Base-by-base conservation (phyloP, 345 rosid genomes). In the Raphanus sativus region DNA sequence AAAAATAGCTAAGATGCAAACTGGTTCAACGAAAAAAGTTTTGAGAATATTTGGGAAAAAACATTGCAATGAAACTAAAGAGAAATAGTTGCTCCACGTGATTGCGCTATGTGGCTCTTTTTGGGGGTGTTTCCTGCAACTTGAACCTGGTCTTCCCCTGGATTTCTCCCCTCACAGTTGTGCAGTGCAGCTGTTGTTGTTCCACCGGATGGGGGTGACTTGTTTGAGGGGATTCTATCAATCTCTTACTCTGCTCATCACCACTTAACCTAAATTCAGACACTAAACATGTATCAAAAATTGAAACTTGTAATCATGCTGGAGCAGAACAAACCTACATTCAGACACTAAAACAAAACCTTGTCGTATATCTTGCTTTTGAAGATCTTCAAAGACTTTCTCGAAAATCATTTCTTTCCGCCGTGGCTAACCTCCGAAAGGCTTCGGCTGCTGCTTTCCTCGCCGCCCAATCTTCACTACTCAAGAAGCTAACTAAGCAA, bases 371-470 rank as follows among this genome's bases (percentile, higher is more conserved):
- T 88, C 70, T 94, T 90, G 42, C 65, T 85, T 84, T 92, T 92
- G 36, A 89, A 86, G 67, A 87, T 81, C 84, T 84, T 89, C 85
- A 90, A 68, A 72, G 89, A 89, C 8, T 82, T 87, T 88, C 98
- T 9, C 81, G 84, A 80, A 89, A 33, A 21, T 75, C 63, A 83
- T 91, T 88, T 30, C 88, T 88, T 85, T 94, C 97, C 76, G 81
- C 86, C 16, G 80, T 70, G 3, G 98, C 96, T 82, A 94, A 81
- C 86, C 75, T 86, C 78, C 85, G 77, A 55, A 94, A 87, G 11
- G 90, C 93, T 81, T 90, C 97, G 6, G 93, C 91, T 3, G 94
- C 93, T 1, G 90, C 97, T 81, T 92, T 94, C 81, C 98, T 92
- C 38, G 89, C 86, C 8, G 97, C 91, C 93, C 98, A 94, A 71